Evolutionary conservation across 2,329 filamentous ascomycete genomes (phyloP).

Genomic region (Xylariaceae sp.): DNA sequence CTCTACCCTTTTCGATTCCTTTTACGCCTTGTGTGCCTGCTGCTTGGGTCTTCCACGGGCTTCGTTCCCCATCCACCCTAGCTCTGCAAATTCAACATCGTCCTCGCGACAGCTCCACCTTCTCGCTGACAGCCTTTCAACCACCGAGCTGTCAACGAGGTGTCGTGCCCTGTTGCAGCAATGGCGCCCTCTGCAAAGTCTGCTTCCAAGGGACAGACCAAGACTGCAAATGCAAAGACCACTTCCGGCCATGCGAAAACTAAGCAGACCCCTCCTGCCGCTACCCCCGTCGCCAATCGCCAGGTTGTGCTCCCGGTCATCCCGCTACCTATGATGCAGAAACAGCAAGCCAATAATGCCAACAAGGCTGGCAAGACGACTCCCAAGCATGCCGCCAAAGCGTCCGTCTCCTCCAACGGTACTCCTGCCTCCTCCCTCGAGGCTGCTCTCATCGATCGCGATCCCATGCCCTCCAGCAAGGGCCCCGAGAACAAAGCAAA

Average conservation of each 20-base stretch:
- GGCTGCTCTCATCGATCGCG: conserved; percentile 29
- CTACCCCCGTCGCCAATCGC: conserved; percentile 17
- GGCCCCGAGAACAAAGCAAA: conserved; percentile 21
- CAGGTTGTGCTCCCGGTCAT: conserved; percentile 31
- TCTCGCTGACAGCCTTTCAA: background rate
- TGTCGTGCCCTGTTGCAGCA: conserved; percentile 6
- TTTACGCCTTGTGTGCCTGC: too few species aligned
- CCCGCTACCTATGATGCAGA: conserved; percentile 30
- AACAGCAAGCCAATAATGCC: conserved; percentile 19
- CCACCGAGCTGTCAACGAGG: background rate
- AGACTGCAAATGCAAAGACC: conserved; percentile 24
- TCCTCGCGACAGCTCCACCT: background rate
- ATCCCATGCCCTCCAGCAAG: conserved; percentile 20
- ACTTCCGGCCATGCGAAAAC: conserved; percentile 27
- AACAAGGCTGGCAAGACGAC: conserved; percentile 12
- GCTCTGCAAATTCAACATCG: background rate
- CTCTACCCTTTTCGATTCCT: too few species aligned
- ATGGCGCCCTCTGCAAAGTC: conserved; percentile 22
- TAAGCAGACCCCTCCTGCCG: conserved; percentile 12
- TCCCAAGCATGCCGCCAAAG: conserved; percentile 16
- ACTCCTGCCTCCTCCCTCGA: conserved; percentile 30
- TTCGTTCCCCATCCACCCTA: background rate
- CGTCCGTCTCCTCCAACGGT: conserved; percentile 21
- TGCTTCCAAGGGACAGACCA: conserved; percentile 26
- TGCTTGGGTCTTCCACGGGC: too few species aligned